A percentile compares a stretch with the other conserved stretches of the same genome.
These are phyloP conservation scores for Isoetes taiwanensis DNA, from an alignment of 75 land plant species.

Conservation along the genomic window DNA sequence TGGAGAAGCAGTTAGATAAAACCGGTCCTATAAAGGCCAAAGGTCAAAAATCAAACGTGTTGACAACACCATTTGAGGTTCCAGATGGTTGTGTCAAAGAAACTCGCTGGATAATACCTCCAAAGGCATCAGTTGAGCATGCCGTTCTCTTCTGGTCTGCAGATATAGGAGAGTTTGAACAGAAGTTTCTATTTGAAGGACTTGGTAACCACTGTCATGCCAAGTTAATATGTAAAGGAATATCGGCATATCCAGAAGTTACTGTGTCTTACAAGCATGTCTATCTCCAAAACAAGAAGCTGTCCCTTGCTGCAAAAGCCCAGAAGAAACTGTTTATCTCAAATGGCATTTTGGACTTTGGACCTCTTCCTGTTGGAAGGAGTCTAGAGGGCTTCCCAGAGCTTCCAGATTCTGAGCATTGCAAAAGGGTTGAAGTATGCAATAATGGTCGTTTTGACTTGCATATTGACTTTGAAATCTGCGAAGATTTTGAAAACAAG, in stretches of 20 bases:
- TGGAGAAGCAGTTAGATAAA: not conserved
- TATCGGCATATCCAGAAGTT: constrained; percentile 21
- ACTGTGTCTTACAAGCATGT: not conserved
- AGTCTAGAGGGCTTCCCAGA: constrained; percentile 21
- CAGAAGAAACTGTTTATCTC: constrained; percentile 6
- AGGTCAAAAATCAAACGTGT: not conserved
- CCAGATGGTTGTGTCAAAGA: constrained; percentile 14
- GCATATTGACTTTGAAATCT: constrained; percentile 26
- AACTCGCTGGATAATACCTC: constrained; percentile 28
- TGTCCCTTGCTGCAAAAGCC: not conserved
- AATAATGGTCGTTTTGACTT: constrained; percentile 27
- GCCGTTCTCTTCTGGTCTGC: constrained; percentile 14
- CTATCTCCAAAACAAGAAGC: not conserved
- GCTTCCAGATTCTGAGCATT: constrained; percentile 23
- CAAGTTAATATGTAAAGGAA: constrained; percentile 16
- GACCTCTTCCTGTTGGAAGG: constrained; percentile 11
- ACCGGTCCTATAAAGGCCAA: not conserved
- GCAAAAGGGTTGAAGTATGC: constrained; percentile 12
- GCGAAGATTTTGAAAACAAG: not conserved
- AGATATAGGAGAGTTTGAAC: constrained; percentile 14
- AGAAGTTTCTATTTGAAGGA: constrained; percentile 19
- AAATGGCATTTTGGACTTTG: constrained; percentile 20
- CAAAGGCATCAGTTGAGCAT: constrained; percentile 11
- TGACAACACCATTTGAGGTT: constrained; percentile 11
- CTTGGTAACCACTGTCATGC: constrained; percentile 13